Evolutionary conservation across 106 monocot genomes (phyloP).

Genomic region (Iris macrosiphon): DNA sequence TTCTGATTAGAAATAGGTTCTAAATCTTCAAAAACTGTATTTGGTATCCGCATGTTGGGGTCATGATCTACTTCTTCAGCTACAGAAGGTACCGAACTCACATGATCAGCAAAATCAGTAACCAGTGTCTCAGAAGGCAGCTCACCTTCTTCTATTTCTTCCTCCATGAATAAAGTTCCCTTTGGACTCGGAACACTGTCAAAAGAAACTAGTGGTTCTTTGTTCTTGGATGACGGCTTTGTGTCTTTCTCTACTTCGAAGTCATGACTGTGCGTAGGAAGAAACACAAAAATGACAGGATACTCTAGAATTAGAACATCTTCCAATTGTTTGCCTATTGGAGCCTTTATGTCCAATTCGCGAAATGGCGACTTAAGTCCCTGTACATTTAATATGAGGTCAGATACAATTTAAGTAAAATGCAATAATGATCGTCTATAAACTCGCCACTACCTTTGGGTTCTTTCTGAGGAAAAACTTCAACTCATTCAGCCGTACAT

Average conservation of each 20-base stretch:
- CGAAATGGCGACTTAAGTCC: constrained; percentile 37
- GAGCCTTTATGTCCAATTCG: constrained; percentile 39
- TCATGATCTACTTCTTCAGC: neutral
- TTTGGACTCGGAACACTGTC: constrained; percentile 17
- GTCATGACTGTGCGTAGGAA: constrained; percentile 50
- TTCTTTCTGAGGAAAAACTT: constrained; percentile 62
- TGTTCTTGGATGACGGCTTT: constrained; percentile 4
- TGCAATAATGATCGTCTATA: neutral
- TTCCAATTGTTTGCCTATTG: constrained; percentile 48
- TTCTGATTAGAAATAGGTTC: neutral
- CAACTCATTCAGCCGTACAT: constrained; percentile 33
- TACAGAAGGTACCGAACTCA: neutral
- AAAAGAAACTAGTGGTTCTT: constrained; percentile 1
- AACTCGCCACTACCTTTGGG: constrained; percentile 42
- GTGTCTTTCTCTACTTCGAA: constrained; percentile 51
- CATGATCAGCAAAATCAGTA: constrained; percentile 36
- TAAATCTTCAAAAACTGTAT: neutral
- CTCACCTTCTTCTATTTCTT: constrained; percentile 76
- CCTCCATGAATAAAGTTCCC: constrained; percentile 56
- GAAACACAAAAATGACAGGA: constrained; percentile 71
- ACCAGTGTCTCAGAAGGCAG: constrained; percentile 28
- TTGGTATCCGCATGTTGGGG: constrained; percentile 1
- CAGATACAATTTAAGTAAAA: neutral
- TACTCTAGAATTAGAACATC: constrained; percentile 60
- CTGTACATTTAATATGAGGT: constrained; percentile 5